These are phyloP conservation scores for Lactarius deliciosus DNA, from an alignment of 768 basidiomycete species.

Conservation along the genomic window DNA sequence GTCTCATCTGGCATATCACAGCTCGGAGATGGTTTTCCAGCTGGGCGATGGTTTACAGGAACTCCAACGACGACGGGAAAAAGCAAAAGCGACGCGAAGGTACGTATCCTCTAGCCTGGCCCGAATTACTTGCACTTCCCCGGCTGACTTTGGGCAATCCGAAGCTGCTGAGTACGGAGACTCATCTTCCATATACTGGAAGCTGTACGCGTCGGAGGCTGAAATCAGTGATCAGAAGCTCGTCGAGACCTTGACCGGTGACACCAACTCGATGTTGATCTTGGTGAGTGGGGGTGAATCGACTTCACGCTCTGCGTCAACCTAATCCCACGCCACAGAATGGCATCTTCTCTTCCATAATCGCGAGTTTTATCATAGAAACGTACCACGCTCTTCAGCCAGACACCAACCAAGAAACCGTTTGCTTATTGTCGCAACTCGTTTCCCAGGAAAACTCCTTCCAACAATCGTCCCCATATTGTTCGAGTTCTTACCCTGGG, in stretches of 20 bases:
- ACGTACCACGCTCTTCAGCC: conserved; percentile 23
- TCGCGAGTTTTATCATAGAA: conserved; percentile 28
- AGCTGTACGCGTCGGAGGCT: conserved; percentile 21
- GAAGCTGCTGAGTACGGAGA: background rate
- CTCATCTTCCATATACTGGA: conserved; percentile 24
- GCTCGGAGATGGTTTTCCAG: background rate
- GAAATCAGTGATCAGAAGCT: conserved; percentile 18
- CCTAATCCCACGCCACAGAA: conserved; percentile 1
- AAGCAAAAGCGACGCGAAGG: background rate
- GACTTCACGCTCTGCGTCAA: background rate
- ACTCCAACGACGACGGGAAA: background rate
- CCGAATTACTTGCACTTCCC: background rate
- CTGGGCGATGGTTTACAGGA: background rate
- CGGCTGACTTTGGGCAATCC: background rate
- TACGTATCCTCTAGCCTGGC: background rate
- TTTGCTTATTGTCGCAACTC: conserved; percentile 12
- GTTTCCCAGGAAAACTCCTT: background rate
- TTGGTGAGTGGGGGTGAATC: conserved; percentile 12
- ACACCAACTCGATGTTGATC: conserved; percentile 26
- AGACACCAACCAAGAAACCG: background rate
- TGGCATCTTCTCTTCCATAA: conserved; percentile 27
- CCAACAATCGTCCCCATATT: background rate
- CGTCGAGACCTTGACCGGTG: conserved; percentile 19
- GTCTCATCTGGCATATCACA: background rate
- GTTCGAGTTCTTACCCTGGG: background rate